A percentile compares a stretch with the other conserved stretches of the same genome.
Evolutionary conservation across 2,329 filamentous ascomycete genomes (phyloP).

Genomic region (Microcera coccophila): DNA sequence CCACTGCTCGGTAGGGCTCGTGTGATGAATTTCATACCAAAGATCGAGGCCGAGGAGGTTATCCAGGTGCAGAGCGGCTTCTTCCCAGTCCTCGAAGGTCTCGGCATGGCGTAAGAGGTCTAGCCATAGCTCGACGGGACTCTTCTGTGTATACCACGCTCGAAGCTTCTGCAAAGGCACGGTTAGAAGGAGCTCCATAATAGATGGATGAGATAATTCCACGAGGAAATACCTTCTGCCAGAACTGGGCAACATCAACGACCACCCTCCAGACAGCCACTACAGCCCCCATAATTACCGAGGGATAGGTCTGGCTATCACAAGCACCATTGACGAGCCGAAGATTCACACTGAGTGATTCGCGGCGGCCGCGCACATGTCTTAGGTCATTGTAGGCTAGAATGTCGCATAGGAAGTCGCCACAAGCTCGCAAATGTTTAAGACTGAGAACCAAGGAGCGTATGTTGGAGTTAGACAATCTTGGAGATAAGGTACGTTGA

Average conservation of each 20-base stretch:
- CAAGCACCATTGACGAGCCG: constrained; percentile 27
- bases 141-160: constrained; percentile 63
- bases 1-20: constrained; percentile 9
- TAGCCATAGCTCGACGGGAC: constrained; percentile 61
- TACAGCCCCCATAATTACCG: constrained; percentile 42
- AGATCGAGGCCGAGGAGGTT: constrained; percentile 74
- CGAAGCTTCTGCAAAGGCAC: constrained; percentile 56
- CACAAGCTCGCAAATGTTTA: background rate
- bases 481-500: background rate
- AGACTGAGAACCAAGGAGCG: constrained; percentile 7
- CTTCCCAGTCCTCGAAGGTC: constrained; percentile 81
- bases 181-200: constrained; percentile 8
- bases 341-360: constrained; percentile 7
- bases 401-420: background rate
- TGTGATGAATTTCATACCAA: constrained; percentile 51
- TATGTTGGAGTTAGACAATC: constrained; percentile 19
- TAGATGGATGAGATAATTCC: background rate
- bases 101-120: constrained; percentile 62
- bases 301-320: constrained; percentile 25
- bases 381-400: constrained; percentile 19
- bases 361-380: constrained; percentile 6
- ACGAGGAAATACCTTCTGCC: constrained; percentile 51
- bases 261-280: constrained; percentile 55
- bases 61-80: constrained; percentile 78
- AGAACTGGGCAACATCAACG: constrained; percentile 59